Conservation (phyloP, 2,329 filamentous ascomycete species). For the Aspergillus japonicus region DNA sequence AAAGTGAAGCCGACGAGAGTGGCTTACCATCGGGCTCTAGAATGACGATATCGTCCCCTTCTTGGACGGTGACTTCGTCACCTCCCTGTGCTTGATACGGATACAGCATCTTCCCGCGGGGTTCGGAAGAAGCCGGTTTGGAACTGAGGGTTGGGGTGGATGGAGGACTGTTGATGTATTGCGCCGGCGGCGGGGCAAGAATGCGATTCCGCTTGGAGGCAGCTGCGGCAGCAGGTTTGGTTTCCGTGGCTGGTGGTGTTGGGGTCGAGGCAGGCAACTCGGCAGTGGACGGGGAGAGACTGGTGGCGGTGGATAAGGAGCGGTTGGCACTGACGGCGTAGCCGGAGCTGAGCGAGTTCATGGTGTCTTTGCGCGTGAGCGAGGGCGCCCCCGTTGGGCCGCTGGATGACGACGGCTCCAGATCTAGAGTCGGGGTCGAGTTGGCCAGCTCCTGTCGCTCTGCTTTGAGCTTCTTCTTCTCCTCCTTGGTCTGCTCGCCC, state of each 20-base stretch:
- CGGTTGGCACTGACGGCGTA: conserved; percentile 77
- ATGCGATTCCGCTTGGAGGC: conserved; percentile 63
- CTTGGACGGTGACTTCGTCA: conserved; percentile 76
- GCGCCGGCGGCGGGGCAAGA: conserved; percentile 79
- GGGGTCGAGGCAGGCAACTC: conserved; percentile 41
- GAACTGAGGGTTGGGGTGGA: conserved; percentile 32
- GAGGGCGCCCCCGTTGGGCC: conserved; percentile 60
- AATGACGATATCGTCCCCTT: conserved; percentile 74
- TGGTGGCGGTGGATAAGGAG: conserved; percentile 64
- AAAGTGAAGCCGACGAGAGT: too few species aligned
- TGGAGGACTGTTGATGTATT: conserved; percentile 71
- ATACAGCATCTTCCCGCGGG: conserved; percentile 86
- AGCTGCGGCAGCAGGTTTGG: conserved; percentile 25
- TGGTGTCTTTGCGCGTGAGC: conserved; percentile 78
- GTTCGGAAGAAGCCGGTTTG: conserved; percentile 46
- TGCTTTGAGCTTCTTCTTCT: conserved; percentile 88
- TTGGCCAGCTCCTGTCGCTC: conserved; percentile 79
- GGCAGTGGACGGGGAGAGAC: conserved; percentile 53
- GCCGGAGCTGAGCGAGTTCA: conserved; percentile 85
- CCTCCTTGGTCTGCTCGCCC: conserved; percentile 89
- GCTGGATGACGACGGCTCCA: conserved; percentile 30
- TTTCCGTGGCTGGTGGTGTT: conserved; percentile 17
- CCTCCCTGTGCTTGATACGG: conserved; percentile 75
- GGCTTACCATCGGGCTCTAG: conserved; percentile 79
- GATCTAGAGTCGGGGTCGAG: conserved; percentile 44